Percentiles rank a stretch among this genome's conserved stretches.
These are phyloP conservation scores for Podaxis pistillaris DNA, from an alignment of 768 basidiomycete genomes.

Conservation along the genomic window DNA sequence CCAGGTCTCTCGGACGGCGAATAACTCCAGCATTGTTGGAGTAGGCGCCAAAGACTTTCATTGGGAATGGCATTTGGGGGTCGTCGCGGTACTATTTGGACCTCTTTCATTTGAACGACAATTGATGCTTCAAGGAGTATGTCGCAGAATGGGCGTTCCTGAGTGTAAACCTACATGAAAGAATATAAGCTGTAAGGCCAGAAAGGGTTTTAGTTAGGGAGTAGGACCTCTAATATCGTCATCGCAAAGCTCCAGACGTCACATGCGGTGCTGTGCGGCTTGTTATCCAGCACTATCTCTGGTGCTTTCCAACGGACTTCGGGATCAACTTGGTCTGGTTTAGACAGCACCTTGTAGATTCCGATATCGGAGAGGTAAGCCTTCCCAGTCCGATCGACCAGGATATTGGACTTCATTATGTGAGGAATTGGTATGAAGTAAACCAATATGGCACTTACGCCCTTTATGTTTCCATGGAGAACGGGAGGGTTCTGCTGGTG, in stretches of 20 bases:
- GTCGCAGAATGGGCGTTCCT: neutral
- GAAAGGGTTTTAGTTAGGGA: neutral
- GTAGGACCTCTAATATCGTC: neutral
- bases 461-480: neutral
- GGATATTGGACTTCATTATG: neutral
- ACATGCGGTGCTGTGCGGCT: neutral
- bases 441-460: neutral
- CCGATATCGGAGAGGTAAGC: constrained; percentile 1
- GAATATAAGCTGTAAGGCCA: neutral
- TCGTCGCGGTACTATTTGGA: neutral
- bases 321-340: neutral
- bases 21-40: neutral
- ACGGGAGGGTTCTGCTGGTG: neutral
- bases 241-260: constrained; percentile 8
- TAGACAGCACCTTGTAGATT: neutral
- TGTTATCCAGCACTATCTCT: neutral
- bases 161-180: neutral
- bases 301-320: neutral
- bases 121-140: neutral
- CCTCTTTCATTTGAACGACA: neutral
- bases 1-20: neutral
- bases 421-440: neutral
- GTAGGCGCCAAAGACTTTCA: neutral
- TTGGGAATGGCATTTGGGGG: neutral
- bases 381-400: neutral